Percentiles rank a stretch among this genome's conserved stretches.
Conservation (phyloP, 352 stramenopile species). For the Phytophthora agathidicida region DNA sequence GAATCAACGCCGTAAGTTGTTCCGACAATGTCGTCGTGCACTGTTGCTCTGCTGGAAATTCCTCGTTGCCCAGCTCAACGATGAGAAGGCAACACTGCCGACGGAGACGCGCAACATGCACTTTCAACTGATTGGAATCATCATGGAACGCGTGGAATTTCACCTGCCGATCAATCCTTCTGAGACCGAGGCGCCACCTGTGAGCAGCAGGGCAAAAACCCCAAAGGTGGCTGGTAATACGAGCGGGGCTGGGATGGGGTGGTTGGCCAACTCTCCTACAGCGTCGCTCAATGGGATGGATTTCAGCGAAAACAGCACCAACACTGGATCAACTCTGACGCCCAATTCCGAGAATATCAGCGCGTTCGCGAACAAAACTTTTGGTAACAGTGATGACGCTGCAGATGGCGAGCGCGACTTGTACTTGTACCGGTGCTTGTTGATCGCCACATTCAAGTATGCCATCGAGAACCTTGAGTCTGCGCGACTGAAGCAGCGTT, state of each 20-base stretch:
- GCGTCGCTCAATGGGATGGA: constrained; percentile 27
- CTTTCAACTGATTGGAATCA: constrained; percentile 67
- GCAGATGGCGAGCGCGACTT: constrained; percentile 58
- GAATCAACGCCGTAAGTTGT: constrained; percentile 43
- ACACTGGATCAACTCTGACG: constrained; percentile 10
- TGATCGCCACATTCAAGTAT: constrained; percentile 83
- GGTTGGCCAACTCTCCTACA: constrained; percentile 38
- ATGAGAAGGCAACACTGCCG: constrained; percentile 40
- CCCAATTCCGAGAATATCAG: constrained; percentile 26
- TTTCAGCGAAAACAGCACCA: constrained; percentile 16
- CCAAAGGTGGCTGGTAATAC: constrained; percentile 15
- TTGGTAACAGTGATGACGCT: constrained; percentile 31
- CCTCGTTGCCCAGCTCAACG: constrained; percentile 61
- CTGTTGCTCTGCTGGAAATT: constrained; percentile 77
- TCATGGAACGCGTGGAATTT: constrained; percentile 74
- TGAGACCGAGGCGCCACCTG: background rate
- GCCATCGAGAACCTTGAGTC: constrained; percentile 67
- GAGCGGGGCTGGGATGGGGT: constrained; percentile 23
- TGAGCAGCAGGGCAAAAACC: constrained; percentile 12
- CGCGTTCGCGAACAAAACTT: constrained; percentile 4
- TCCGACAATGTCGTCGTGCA: constrained; percentile 62
- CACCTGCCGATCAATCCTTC: constrained; percentile 36
- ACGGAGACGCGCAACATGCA: constrained; percentile 55
- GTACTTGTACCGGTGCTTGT: constrained; percentile 66
- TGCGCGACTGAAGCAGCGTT: constrained; percentile 39